phyloP scores from a whole-genome alignment of 2,329 filamentous ascomycete genomes.

The Colletotrichum shisoi region DNA sequence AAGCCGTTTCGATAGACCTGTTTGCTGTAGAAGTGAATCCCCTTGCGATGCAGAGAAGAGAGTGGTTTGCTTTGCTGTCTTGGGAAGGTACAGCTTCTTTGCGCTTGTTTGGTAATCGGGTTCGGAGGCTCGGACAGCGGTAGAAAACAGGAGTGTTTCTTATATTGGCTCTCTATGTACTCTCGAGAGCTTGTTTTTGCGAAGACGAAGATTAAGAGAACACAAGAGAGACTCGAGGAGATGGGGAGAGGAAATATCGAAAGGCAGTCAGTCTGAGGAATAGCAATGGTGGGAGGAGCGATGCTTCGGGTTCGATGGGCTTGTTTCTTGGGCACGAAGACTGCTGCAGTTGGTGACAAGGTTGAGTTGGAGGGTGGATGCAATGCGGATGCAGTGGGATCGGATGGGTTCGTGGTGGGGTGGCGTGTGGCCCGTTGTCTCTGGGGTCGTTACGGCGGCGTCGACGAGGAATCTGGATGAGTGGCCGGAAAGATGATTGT shows the following conservation, averaged over 20 bases:
- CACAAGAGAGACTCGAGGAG: conserved; percentile 23
- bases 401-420: conserved; percentile 31
- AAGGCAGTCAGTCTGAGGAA: conserved; percentile 1
- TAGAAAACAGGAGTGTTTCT: conserved; percentile 35
- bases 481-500: conserved; percentile 2
- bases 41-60: conserved; percentile 8
- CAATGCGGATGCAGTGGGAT: conserved; percentile 27
- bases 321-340: conserved; percentile 35
- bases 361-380: conserved; percentile 21
- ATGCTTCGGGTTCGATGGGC: conserved; percentile 28
- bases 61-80: conserved; percentile 16
- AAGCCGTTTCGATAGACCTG: conserved; percentile 21
- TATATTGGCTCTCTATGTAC: conserved; percentile 39
- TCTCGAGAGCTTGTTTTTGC: conserved; percentile 12
- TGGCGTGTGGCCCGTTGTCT: conserved; percentile 17
- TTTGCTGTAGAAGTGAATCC: conserved; percentile 30
- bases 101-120: conserved; percentile 22
- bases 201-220: conserved; percentile 18
- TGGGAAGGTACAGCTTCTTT: conserved; percentile 8
- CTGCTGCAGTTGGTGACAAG: conserved; percentile 25
- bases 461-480: conserved; percentile 2
- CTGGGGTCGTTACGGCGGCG: conserved; percentile 1
- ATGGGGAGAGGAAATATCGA: conserved; percentile 18
- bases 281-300: conserved; percentile 19
- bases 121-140: conserved; percentile 24